A percentile compares a stretch with the other conserved stretches of the same genome.
Conservation (phyloP, 352 stramenopile species). For the Globisporangium paddicum region DNA sequence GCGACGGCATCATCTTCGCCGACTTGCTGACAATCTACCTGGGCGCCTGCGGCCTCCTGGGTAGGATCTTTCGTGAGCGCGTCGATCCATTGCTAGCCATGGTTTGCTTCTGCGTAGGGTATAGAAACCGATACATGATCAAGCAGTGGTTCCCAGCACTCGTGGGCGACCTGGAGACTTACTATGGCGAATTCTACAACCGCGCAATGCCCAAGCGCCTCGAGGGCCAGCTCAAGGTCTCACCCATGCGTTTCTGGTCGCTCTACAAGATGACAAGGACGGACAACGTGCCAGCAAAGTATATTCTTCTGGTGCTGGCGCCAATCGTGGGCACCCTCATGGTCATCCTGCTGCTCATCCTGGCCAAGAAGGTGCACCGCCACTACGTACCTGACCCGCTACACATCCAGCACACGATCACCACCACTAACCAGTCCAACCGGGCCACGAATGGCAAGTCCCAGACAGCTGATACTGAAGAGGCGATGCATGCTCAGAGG, state of each 20-base stretch:
- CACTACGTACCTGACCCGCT: conserved; percentile 8
- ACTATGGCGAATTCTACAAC: conserved; percentile 7
- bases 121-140: conserved; percentile 10
- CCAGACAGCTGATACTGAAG: not conserved
- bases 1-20: conserved; percentile 28
- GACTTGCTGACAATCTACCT: conserved; percentile 31
- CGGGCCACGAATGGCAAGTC: not conserved
- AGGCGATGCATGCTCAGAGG: not conserved
- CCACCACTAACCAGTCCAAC: not conserved
- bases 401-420: not conserved
- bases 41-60: conserved; percentile 12
- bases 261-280: not conserved
- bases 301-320: not conserved
- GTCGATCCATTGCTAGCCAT: conserved; percentile 22
- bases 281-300: not conserved
- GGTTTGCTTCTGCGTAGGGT: conserved; percentile 15
- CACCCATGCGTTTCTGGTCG: conserved; percentile 22
- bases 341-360: not conserved
- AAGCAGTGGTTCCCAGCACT: not conserved
- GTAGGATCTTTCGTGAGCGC: conserved; percentile 12
- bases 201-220: not conserved
- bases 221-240: not conserved
- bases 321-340: not conserved
- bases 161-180: not conserved
- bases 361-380: conserved; percentile 25